Conservation (phyloP, 352 stramenopile species). For the Phytophthora ohioensis region DNA sequence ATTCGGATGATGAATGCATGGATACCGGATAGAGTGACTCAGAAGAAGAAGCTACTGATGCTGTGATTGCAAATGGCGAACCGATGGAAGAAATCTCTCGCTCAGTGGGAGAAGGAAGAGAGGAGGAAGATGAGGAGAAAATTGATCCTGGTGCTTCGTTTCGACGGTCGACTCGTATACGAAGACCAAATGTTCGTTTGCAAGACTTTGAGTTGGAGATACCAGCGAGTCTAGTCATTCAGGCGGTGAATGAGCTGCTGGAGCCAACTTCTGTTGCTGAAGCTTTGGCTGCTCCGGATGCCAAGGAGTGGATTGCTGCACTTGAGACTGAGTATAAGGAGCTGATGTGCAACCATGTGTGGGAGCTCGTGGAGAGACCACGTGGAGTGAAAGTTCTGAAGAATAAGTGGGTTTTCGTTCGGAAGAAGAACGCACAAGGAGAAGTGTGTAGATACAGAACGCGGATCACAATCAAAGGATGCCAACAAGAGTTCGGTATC, state of each 20-base stretch:
- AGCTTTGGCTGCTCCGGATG: conserved; percentile 1
- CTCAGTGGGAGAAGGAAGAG: neutral
- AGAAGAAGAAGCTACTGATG: conserved; percentile 8
- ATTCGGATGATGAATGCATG: conserved; percentile 5
- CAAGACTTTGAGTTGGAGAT: neutral
- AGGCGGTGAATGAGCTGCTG: conserved; percentile 1
- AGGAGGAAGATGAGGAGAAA: neutral
- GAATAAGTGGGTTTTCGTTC: conserved; percentile 7
- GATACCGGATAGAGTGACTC: neutral
- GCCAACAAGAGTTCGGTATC: conserved; percentile 11
- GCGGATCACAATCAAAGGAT: conserved; percentile 17
- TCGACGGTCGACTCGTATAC: conserved; percentile 19
- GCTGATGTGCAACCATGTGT: conserved; percentile 11
- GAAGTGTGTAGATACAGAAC: conserved; percentile 14
- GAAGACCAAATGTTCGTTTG: neutral
- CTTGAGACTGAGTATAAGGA: conserved; percentile 6
- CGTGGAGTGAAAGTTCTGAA: neutral
- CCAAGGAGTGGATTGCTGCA: conserved; percentile 7
- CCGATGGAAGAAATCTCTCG: neutral
- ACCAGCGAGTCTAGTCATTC: conserved; percentile 4
- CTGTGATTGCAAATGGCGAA: conserved; percentile 11
- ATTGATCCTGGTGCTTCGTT: conserved; percentile 7
- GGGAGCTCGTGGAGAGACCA: conserved; percentile 2
- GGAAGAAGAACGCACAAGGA: conserved; percentile 1
- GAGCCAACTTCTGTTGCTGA: conserved; percentile 5